These are phyloP conservation scores for Bruguiera gymnorhiza DNA, from an alignment of 345 rosid genomes.

Conservation along the genomic window DNA sequence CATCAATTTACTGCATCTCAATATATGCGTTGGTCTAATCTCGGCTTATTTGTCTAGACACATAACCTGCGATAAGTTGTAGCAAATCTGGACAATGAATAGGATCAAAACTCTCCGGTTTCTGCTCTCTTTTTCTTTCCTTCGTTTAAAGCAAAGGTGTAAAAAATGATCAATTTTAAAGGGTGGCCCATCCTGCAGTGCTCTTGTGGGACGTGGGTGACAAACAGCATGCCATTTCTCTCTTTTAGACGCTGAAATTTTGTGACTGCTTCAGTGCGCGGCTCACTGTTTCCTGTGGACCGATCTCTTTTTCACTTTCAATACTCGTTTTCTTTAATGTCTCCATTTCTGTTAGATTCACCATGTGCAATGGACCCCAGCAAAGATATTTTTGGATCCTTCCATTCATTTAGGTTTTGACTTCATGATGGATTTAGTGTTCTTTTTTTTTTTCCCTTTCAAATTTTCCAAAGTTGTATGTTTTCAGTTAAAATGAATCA, in stretches of 20 bases:
- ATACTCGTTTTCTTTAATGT: conserved; percentile 2
- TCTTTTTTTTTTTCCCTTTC: too few relatives aligned
- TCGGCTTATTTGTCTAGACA: too few relatives aligned
- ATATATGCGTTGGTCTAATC: too few relatives aligned
- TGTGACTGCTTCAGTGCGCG: conserved; percentile 6
- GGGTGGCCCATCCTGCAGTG: neutral
- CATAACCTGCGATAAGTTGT: too few relatives aligned
- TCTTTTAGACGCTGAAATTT: neutral
- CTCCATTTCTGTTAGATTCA: neutral
- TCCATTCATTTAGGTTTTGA: conserved; percentile 22
- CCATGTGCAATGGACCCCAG: conserved; percentile 24
- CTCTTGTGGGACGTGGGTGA: too few relatives aligned
- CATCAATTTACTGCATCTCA: too few relatives aligned
- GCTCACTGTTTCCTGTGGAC: conserved; percentile 28
- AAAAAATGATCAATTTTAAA: neutral
- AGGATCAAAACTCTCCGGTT: neutral
- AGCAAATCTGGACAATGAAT: too few relatives aligned
- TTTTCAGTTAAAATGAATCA: neutral
- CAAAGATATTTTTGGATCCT: neutral
- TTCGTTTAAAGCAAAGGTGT: neutral
- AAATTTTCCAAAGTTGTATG: neutral
- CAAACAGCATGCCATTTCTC: neutral
- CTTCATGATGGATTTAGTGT: neutral
- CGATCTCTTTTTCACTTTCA: too few relatives aligned
- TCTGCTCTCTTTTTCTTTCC: neutral